These are phyloP conservation scores for Aspergillus unguis DNA, from an alignment of 2,329 filamentous ascomycete species.

Conservation along the genomic window DNA sequence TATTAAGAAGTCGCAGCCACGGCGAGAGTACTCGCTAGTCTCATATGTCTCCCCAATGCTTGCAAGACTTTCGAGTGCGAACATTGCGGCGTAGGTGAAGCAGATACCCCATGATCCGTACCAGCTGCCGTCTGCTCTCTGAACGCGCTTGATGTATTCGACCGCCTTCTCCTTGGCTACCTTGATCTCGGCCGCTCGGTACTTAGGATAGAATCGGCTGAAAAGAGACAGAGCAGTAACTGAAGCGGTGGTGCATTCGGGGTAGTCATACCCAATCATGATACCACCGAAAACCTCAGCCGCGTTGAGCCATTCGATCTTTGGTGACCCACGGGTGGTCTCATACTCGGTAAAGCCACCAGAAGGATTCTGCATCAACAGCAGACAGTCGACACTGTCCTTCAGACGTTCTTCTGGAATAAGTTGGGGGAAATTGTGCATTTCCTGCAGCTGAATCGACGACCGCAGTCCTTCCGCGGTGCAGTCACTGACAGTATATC, in stretches of 20 bases:
- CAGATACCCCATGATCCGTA: slow-evolving; percentile 98
- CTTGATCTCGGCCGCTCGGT: slow-evolving; percentile 72
- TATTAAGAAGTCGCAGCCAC: slow-evolving; percentile 81
- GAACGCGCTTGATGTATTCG: slow-evolving; percentile 75
- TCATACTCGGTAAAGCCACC: slow-evolving; percentile 93
- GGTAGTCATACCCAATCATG: slow-evolving; percentile 98
- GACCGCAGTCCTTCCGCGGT: slow-evolving; percentile 87
- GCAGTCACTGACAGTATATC: slow-evolving; percentile 94
- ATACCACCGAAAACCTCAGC: slow-evolving; percentile 95
- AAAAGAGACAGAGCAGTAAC: slow-evolving; percentile 85
- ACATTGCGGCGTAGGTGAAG: slow-evolving; percentile 97
- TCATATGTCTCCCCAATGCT: slow-evolving; percentile 77
- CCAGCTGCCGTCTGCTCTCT: slow-evolving; percentile 84
- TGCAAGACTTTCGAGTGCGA: slow-evolving; percentile 81
- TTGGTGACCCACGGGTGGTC: slow-evolving; percentile 70
- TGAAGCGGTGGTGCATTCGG: slow-evolving; percentile 93
- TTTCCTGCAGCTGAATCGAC: slow-evolving; percentile 77
- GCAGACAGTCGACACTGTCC: slow-evolving; percentile 83
- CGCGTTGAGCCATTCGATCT: slow-evolving; percentile 82
- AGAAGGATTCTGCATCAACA: slow-evolving; percentile 84
- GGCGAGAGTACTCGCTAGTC: slow-evolving; percentile 66
- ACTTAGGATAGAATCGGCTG: slow-evolving; percentile 73
- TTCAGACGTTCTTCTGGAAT: slow-evolving; percentile 75
- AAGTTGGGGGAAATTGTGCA: slow-evolving; percentile 68
- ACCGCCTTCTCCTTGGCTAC: slow-evolving; percentile 70